These are phyloP conservation scores for Schoenoplectus triqueter DNA, from an alignment of 202 grass and related monocot genomes.

Conservation along the genomic window DNA sequence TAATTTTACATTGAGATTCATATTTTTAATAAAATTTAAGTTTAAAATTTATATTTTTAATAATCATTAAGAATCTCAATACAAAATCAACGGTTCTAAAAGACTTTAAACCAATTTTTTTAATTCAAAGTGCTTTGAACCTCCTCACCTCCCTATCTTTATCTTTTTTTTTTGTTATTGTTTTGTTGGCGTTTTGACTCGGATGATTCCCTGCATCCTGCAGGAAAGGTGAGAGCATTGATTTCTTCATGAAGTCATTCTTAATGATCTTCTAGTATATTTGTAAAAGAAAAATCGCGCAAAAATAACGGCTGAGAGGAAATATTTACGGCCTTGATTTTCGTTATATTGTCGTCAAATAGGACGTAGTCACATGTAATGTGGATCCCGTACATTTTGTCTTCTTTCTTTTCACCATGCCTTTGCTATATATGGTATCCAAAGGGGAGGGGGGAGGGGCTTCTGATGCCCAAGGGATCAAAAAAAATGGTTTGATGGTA, in stretches of 20 bases:
- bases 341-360: not conserved
- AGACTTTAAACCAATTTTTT: not conserved
- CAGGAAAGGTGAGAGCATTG: not conserved
- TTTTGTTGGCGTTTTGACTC: not conserved
- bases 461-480: no score
- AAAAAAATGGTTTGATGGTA: no score
- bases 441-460: no score
- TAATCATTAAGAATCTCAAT: no score
- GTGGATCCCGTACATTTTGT: not conserved
- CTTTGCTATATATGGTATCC: not conserved
- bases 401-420: no score
- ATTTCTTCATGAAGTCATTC: not conserved
- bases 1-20: no score
- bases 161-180: not conserved
- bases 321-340: not conserved
- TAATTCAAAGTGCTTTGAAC: not conserved
- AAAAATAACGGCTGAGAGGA: not conserved
- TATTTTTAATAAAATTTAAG: no score
- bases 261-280: not conserved
- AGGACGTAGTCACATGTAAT: not conserved
- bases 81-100: no score
- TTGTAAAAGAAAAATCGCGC: slow-evolving; percentile 11
- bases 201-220: not conserved
- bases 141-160: not conserved
- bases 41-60: no score